Conservation (phyloP, 2,329 filamentous ascomycete species). For the Calonectria ilicicola region DNA sequence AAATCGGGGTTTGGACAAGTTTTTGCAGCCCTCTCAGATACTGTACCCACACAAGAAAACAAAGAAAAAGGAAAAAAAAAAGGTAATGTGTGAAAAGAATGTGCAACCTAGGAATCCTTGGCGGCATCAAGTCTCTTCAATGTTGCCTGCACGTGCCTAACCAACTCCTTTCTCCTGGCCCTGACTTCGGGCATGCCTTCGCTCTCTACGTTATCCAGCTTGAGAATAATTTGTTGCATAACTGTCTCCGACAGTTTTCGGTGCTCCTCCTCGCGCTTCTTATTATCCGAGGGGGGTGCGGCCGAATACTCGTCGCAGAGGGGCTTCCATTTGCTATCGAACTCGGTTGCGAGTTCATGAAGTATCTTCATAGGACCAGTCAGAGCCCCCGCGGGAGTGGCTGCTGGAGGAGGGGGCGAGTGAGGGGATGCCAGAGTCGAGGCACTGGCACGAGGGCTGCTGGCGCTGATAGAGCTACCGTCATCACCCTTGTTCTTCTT, state of each 20-base stretch:
- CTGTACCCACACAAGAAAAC: slow-evolving; percentile 11
- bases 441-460: slow-evolving; percentile 58
- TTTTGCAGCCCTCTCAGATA: slow-evolving; percentile 25
- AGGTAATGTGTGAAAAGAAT: not conserved
- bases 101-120: slow-evolving; percentile 38
- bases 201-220: slow-evolving; percentile 81
- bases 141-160: slow-evolving; percentile 77
- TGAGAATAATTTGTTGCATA: slow-evolving; percentile 80
- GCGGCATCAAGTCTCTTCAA: slow-evolving; percentile 72
- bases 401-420: slow-evolving; percentile 41
- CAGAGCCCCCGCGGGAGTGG: slow-evolving; percentile 43
- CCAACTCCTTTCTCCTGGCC: slow-evolving; percentile 75
- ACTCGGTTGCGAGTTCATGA: slow-evolving; percentile 73
- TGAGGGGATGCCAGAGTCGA: slow-evolving; percentile 50
- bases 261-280: slow-evolving; percentile 80
- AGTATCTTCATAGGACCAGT: slow-evolving; percentile 66
- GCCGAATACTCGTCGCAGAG: slow-evolving; percentile 71
- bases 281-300: slow-evolving; percentile 72
- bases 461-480: slow-evolving; percentile 52
- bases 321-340: slow-evolving; percentile 74
- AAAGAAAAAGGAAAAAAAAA: not conserved
- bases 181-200: slow-evolving; percentile 76
- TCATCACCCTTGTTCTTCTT: slow-evolving; percentile 47
- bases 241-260: slow-evolving; percentile 81
- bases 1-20: slow-evolving; percentile 33